A percentile compares a stretch with the other conserved stretches of the same genome.
phyloP scores from a whole-genome alignment of 768 basidiomycete genomes.

The Mycena rebaudengoi region DNA sequence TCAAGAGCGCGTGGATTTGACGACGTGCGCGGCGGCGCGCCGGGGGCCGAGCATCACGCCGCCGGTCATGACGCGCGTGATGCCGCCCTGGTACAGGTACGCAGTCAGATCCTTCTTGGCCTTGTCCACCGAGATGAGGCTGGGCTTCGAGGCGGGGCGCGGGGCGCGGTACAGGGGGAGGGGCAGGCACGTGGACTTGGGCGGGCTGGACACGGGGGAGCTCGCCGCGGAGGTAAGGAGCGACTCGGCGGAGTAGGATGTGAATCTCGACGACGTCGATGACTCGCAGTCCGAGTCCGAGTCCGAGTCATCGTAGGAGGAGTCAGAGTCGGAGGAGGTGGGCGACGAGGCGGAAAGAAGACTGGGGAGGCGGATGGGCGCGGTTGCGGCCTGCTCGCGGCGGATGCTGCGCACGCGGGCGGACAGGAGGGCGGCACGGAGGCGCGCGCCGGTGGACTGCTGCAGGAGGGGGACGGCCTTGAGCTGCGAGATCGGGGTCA shows the following conservation, averaged over 20 bases:
- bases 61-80: constrained; percentile 17
- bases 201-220: not conserved
- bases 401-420: not conserved
- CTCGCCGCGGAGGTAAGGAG: not conserved
- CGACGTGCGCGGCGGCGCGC: too few species aligned
- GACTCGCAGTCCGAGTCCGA: too few species aligned
- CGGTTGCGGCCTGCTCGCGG: not conserved
- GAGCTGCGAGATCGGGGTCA: constrained; percentile 8
- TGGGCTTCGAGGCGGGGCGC: not conserved
- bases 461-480: constrained; percentile 10
- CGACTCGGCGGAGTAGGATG: not conserved
- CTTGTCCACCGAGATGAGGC: not conserved
- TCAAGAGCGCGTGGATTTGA: too few species aligned
- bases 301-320: not conserved
- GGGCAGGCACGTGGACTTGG: not conserved
- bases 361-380: not conserved
- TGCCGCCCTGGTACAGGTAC: constrained; percentile 16
- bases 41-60: constrained; percentile 28
- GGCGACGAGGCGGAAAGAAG: not conserved
- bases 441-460: constrained; percentile 12
- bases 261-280: too few species aligned
- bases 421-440: not conserved
- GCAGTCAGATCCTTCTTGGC: not conserved
- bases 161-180: not conserved
- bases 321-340: not conserved